Percentiles rank a stretch among this genome's conserved stretches.
These are phyloP conservation scores for Aspergillus quadricinctus DNA, from an alignment of 2,329 filamentous ascomycete species.

Conservation along the genomic window DNA sequence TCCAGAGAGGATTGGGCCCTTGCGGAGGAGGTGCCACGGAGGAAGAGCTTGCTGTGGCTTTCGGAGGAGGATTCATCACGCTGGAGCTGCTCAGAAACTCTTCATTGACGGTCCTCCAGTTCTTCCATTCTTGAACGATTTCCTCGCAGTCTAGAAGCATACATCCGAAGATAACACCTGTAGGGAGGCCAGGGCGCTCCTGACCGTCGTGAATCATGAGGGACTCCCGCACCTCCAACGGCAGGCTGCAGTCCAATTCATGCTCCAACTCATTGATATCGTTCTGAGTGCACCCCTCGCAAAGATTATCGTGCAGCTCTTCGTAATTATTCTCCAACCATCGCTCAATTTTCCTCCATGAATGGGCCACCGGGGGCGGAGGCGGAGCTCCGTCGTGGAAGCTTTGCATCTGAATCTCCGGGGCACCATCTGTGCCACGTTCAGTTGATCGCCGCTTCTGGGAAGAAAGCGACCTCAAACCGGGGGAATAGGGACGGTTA, in stretches of 20 bases:
- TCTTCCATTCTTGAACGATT: constrained; percentile 95
- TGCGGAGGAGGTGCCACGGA: constrained; percentile 53
- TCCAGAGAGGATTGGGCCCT: constrained; percentile 65
- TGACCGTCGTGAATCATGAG: constrained; percentile 92
- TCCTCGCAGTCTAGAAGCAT: constrained; percentile 99
- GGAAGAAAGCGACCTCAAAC: constrained; percentile 74
- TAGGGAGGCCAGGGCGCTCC: constrained; percentile 84
- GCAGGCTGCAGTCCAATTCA: constrained; percentile 88
- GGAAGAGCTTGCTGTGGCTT: constrained; percentile 64
- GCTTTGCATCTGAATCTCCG: constrained; percentile 94
- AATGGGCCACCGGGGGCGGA: constrained; percentile 79
- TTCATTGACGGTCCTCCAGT: constrained; percentile 90
- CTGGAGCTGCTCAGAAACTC: constrained; percentile 68
- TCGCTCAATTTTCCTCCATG: constrained; percentile 88
- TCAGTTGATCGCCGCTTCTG: constrained; percentile 57
- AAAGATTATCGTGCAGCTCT: constrained; percentile 87
- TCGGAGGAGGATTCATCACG: constrained; percentile 55
- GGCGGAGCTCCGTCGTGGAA: constrained; percentile 90
- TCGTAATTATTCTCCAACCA: constrained; percentile 96
- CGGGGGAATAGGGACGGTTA: constrained; percentile 78
- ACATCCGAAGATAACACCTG: constrained; percentile 84
- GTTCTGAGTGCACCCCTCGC: constrained; percentile 87
- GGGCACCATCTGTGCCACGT: constrained; percentile 63
- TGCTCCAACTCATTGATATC: constrained; percentile 97
- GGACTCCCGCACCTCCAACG: constrained; percentile 89